These are phyloP conservation scores for Mycena rebaudengoi DNA, from an alignment of 768 basidiomycete genomes.

Conservation along the genomic window DNA sequence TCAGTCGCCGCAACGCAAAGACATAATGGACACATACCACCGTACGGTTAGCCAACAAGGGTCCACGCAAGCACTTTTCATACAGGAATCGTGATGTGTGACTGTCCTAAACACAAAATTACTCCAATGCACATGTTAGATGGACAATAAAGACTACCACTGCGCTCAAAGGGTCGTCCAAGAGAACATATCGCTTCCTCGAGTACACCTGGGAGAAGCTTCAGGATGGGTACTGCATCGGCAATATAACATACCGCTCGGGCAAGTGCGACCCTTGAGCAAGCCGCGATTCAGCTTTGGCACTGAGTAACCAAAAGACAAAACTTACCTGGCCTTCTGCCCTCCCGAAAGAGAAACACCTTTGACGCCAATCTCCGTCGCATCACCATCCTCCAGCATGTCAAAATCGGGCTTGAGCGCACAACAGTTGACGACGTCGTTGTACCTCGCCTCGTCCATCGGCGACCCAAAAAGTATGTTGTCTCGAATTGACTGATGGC, in stretches of 20 bases:
- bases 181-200: conserved; percentile 53
- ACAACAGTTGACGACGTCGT: conserved; percentile 81
- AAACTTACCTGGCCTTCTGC: conserved; percentile 64
- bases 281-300: not conserved
- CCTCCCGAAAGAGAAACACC: conserved; percentile 49
- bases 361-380: conserved; percentile 83
- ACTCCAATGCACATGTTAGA: too few species aligned
- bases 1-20: not conserved
- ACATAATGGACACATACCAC: conserved; percentile 40
- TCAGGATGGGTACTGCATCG: too few species aligned
- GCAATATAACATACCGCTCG: conserved; percentile 61
- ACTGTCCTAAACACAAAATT: conserved; percentile 57
- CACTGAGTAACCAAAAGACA: conserved; percentile 5
- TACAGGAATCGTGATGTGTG: conserved; percentile 71
- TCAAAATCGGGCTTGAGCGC: conserved; percentile 84
- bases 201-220: conserved; percentile 51
- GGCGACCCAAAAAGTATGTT: conserved; percentile 85
- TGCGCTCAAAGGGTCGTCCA: conserved; percentile 70
- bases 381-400: conserved; percentile 81
- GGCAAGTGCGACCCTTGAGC: conserved; percentile 64
- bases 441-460: conserved; percentile 76
- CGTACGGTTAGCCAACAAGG: conserved; percentile 71
- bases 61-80: conserved; percentile 72
- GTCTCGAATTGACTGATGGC: conserved; percentile 76
- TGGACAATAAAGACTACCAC: conserved; percentile 52